phyloP scores from a whole-genome alignment of 1,284 basidiomycete genomes.

The Naganishia albida region DNA sequence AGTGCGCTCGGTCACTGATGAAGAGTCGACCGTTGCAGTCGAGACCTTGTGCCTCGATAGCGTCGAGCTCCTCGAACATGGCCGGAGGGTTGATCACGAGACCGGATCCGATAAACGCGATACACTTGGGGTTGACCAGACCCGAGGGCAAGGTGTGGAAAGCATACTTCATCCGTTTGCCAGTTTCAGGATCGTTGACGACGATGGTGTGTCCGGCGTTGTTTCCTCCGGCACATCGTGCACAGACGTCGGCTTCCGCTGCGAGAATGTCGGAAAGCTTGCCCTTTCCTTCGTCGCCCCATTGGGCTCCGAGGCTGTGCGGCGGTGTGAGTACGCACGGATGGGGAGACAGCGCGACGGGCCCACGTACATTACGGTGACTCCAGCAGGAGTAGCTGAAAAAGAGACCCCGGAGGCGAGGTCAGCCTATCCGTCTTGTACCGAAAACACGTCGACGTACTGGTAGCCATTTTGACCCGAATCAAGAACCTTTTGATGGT shows the following conservation, averaged over 20 bases:
- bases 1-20: constrained; percentile 91
- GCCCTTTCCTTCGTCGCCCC: constrained; percentile 96
- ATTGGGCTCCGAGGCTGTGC: constrained; percentile 73
- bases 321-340: background rate
- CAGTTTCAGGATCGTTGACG: constrained; percentile 68
- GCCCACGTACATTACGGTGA: constrained; percentile 32
- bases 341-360: too few species aligned
- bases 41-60: constrained; percentile 84
- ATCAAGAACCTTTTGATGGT: background rate
- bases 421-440: background rate
- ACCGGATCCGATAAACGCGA: constrained; percentile 86
- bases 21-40: constrained; percentile 83
- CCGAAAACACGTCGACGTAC: background rate
- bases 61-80: constrained; percentile 91
- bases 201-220: constrained; percentile 99
- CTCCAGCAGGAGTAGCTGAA: constrained; percentile 29
- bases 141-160: constrained; percentile 93
- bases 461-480: constrained; percentile 6
- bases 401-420: background rate
- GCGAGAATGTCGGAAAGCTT: constrained; percentile 92
- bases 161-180: constrained; percentile 80
- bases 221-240: constrained; percentile 95
- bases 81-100: constrained; percentile 95
- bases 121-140: constrained; percentile 83
- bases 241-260: constrained; percentile 86